These are phyloP conservation scores for Fusarium goolgardi DNA, from an alignment of 2,329 filamentous ascomycete genomes.

Conservation along the genomic window DNA sequence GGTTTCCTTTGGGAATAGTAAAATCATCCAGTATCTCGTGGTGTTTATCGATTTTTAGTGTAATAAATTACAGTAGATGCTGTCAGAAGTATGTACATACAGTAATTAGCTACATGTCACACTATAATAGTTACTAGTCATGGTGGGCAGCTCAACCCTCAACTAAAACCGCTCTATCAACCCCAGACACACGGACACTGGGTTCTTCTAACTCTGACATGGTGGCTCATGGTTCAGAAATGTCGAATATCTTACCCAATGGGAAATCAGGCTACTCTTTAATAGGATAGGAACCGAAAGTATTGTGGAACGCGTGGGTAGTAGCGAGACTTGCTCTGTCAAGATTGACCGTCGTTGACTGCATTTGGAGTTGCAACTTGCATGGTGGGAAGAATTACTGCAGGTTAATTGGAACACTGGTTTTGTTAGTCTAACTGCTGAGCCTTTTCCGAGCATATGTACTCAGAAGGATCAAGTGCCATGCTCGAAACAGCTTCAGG, in stretches of 20 bases:
- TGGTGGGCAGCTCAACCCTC: constrained; percentile 8
- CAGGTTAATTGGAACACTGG: constrained; percentile 3
- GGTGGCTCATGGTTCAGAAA: neutral
- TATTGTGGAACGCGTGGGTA: constrained; percentile 12
- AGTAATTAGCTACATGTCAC: neutral
- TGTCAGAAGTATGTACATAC: constrained; percentile 5
- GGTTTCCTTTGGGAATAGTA: neutral
- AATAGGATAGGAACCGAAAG: constrained; percentile 6
- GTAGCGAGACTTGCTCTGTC: constrained; percentile 26
- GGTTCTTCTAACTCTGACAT: constrained; percentile 11
- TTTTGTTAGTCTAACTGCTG: constrained; percentile 26
- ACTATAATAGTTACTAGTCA: constrained; percentile 3
- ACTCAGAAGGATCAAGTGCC: constrained; percentile 10
- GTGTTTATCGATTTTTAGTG: constrained; percentile 5
- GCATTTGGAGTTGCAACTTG: constrained; percentile 29
- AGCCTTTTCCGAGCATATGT: constrained; percentile 14
- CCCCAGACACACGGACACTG: constrained; percentile 29
- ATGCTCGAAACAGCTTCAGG: constrained; percentile 8
- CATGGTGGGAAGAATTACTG: constrained; percentile 24
- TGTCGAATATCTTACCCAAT: constrained; percentile 3
- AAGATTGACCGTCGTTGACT: constrained; percentile 40
- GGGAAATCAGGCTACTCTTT: neutral
- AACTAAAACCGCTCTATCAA: constrained; percentile 27
- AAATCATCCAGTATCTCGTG: neutral
- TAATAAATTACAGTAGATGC: constrained; percentile 5